phyloP scores from a whole-genome alignment of 2,329 filamentous ascomycete genomes.

The Pestalotiopsis sp. region DNA sequence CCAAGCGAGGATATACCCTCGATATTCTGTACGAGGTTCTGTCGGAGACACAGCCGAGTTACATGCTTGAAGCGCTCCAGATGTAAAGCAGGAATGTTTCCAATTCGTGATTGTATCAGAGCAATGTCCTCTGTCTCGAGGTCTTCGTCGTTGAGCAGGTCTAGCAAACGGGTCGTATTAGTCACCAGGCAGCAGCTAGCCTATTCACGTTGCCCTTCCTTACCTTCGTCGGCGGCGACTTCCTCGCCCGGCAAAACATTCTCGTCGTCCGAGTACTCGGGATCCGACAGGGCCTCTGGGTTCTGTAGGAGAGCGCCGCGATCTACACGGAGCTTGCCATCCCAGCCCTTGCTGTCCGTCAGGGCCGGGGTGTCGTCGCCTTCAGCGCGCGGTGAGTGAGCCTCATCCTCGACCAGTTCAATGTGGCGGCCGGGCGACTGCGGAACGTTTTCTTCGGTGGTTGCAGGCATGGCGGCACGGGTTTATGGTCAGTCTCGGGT shows the following conservation, averaged over 20 bases:
- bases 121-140: constrained; percentile 76
- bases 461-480: constrained; percentile 39
- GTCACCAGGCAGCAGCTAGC: neutral
- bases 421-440: constrained; percentile 45
- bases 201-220: constrained; percentile 7
- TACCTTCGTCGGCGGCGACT: constrained; percentile 82
- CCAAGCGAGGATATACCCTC: constrained; percentile 71
- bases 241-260: constrained; percentile 71
- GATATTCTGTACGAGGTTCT: constrained; percentile 85
- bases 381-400: constrained; percentile 39
- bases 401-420: constrained; percentile 47
- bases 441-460: constrained; percentile 35
- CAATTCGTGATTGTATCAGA: constrained; percentile 83
- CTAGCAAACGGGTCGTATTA: constrained; percentile 33
- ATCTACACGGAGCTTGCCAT: constrained; percentile 78
- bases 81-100: constrained; percentile 74
- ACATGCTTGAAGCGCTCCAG: constrained; percentile 82
- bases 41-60: constrained; percentile 81
- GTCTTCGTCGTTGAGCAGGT: constrained; percentile 63
- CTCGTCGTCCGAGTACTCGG: constrained; percentile 79
- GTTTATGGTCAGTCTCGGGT: neutral
- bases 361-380: constrained; percentile 48
- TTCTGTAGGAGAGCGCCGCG: constrained; percentile 71
- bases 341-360: constrained; percentile 73
- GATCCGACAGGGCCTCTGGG: constrained; percentile 80